Conservation (phyloP, 768 basidiomycete genomes). For the Suillus discolor region DNA sequence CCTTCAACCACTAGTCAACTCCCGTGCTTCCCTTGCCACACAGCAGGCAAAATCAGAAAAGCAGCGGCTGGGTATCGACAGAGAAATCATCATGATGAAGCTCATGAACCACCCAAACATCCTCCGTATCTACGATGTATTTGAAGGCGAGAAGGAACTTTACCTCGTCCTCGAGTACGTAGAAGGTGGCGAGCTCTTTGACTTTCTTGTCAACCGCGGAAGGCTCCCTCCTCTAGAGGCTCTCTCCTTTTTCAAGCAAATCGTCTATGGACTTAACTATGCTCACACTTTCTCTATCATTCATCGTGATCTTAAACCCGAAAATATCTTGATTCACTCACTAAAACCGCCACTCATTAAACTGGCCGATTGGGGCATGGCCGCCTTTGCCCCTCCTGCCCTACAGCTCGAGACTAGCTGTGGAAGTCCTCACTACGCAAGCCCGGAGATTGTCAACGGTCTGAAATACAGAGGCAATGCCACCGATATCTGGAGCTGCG, state of each 20-base stretch:
- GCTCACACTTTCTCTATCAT: slow-evolving; percentile 98
- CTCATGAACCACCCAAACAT: slow-evolving; percentile 99
- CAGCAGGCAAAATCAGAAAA: slow-evolving; percentile 77
- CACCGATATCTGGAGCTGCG: slow-evolving; percentile 96
- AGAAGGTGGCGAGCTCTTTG: slow-evolving; percentile 95
- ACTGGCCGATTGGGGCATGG: slow-evolving; percentile 99
- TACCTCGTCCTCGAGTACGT: slow-evolving; percentile 95
- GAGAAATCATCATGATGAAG: slow-evolving; percentile 99
- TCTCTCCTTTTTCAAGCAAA: slow-evolving; percentile 91
- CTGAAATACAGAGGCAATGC: slow-evolving; percentile 86
- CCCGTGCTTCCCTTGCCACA: slow-evolving; percentile 66
- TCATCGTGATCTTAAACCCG: slow-evolving; percentile 97
- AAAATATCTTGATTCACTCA: slow-evolving; percentile 92
- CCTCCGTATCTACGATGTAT: slow-evolving; percentile 93
- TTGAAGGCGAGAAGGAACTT: slow-evolving; percentile 88
- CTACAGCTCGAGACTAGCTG: slow-evolving; percentile 92
- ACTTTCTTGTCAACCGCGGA: slow-evolving; percentile 90
- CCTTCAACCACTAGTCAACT: slow-evolving; percentile 72
- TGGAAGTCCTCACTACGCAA: slow-evolving; percentile 96
- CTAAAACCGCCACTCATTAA: slow-evolving; percentile 83
- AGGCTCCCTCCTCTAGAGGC: slow-evolving; percentile 82
- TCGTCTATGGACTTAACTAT: slow-evolving; percentile 93
- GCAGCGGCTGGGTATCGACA: slow-evolving; percentile 82
- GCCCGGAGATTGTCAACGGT: slow-evolving; percentile 94
- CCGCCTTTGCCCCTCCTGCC: slow-evolving; percentile 86